Conservation (phyloP, 768 basidiomycete species). For the Coprinellus micaceus region DNA sequence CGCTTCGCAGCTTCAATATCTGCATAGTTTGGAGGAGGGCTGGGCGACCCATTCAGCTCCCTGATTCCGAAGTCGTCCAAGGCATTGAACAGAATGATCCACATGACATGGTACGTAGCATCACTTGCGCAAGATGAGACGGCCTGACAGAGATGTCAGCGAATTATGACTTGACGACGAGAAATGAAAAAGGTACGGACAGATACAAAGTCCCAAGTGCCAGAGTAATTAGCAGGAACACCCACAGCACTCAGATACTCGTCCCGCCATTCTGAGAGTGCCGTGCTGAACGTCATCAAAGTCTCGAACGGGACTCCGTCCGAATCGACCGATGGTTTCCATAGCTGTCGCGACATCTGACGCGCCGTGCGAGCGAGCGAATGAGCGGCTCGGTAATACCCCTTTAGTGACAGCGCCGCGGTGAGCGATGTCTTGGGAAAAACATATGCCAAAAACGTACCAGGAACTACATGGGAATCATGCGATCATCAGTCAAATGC, state of each 20-base stretch:
- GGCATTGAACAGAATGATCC: slow-evolving; percentile 80
- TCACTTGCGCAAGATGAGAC: slow-evolving; percentile 71
- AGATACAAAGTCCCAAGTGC: slow-evolving; percentile 86
- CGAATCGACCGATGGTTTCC: slow-evolving; percentile 72
- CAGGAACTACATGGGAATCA: slow-evolving; percentile 50
- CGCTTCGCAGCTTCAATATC: slow-evolving; percentile 63
- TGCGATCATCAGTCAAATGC: no score
- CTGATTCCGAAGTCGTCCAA: slow-evolving; percentile 82
- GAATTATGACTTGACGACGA: not conserved
- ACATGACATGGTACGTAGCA: slow-evolving; percentile 89
- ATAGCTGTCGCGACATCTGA: slow-evolving; percentile 75
- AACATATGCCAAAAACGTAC: slow-evolving; percentile 38
- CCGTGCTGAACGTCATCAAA: slow-evolving; percentile 51
- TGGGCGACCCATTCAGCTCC: slow-evolving; percentile 53
- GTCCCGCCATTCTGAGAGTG: slow-evolving; percentile 71
- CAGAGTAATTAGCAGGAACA: slow-evolving; percentile 80
- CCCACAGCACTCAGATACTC: slow-evolving; percentile 75
- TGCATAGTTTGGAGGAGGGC: slow-evolving; percentile 33
- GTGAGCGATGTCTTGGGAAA: slow-evolving; percentile 6
- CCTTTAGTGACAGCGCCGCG: slow-evolving; percentile 40
- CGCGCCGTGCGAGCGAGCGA: slow-evolving; percentile 81
- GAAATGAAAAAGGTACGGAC: slow-evolving; percentile 27
- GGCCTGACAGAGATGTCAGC: slow-evolving; percentile 29
- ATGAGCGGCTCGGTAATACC: slow-evolving; percentile 80
- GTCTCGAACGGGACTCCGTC: slow-evolving; percentile 73